Evolutionary conservation across 2,329 filamentous ascomycete genomes (phyloP), one percentile per base, ranked within the genome.

Genomic region (Xylariaceae sp.): DNA sequence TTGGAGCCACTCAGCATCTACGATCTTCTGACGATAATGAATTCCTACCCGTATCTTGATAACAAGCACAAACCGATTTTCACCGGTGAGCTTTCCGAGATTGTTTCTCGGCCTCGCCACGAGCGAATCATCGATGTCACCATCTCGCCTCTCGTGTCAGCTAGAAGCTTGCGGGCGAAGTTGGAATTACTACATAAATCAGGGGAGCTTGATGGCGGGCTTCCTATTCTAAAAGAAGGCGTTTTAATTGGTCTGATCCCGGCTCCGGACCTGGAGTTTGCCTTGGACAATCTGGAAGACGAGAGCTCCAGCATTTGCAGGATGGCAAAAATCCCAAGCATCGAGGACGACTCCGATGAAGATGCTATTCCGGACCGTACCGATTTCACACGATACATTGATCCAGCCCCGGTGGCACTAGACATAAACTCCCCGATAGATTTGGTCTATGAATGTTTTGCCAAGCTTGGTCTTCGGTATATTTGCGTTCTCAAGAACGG

Each of bases 31-130:
- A 97, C 92, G 0, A 92, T 94, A 71, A 93, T 99, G 88, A 97
- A 99, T 74, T 89, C 90, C 2, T 99, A 97, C 66, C 94, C 94
- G 0, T 97, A 95, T 77, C 82, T 99, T n/a, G 92, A 96, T 75
- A 96, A 95, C 76, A 97, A 97, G 73, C 85, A 92, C 62, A 92
- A 95, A 66, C 92, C 93, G 1, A 81, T 95, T 15, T 96, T 97
- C 73, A 96, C 92, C 0, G 88, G 89, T 0, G 89, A 95, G 57
- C 81, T 99, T 0, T 89, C 87, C 11, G 93, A 96, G 63, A 94
- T 99, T 58, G 88, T 93, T 0, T 86, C 89, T 1, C 86, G 87
- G 4, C 78, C 89, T 3, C 87, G 90, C 11, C 83, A 82, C 54
- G 86, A 92, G 70, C 84, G 92, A 56, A 79, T 92, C 57, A 97